Conservation (phyloP, 108 stramenopile species). For the Schizochytrium sp. region DNA sequence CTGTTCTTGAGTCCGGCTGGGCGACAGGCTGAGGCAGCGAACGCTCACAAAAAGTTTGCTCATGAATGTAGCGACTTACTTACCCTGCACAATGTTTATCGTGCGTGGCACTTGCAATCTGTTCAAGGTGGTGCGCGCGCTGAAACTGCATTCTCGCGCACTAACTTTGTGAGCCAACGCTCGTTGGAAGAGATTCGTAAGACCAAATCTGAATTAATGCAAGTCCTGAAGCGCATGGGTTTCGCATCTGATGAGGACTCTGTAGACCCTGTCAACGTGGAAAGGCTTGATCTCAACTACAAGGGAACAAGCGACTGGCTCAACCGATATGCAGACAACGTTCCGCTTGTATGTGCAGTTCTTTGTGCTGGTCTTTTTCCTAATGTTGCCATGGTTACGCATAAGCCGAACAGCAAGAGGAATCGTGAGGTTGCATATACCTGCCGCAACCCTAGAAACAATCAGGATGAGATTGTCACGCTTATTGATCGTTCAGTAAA, state of each 20-base stretch:
- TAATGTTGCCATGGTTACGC: conserved; percentile 76
- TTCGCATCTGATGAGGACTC: conserved; percentile 71
- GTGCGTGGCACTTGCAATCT: conserved; percentile 72
- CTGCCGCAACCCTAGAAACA: conserved; percentile 2
- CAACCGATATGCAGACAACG: conserved; percentile 77
- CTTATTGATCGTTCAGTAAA: conserved; percentile 21
- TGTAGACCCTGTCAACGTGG: conserved; percentile 63
- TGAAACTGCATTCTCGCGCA: conserved; percentile 69
- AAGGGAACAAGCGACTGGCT: neutral
- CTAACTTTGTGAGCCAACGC: conserved; percentile 66
- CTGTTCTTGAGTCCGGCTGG: conserved; percentile 81
- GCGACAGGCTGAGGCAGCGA: conserved; percentile 82
- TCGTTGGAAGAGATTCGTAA: conserved; percentile 70
- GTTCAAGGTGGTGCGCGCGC: conserved; percentile 61
- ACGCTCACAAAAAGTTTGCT: conserved; percentile 77
- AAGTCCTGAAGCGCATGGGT: conserved; percentile 83
- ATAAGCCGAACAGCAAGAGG: neutral
- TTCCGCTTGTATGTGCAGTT: conserved; percentile 83
- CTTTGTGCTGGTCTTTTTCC: conserved; percentile 92
- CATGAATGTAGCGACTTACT: conserved; percentile 82
- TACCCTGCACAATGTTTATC: conserved; percentile 86
- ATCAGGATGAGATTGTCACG: conserved; percentile 25
- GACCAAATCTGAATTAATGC: conserved; percentile 80
- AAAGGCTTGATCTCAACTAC: neutral
- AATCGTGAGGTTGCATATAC: neutral